Percentiles rank a stretch among this genome's conserved stretches.
phyloP scores from a whole-genome alignment of 106 monocot genomes.

The Dendrobium catenatum region DNA sequence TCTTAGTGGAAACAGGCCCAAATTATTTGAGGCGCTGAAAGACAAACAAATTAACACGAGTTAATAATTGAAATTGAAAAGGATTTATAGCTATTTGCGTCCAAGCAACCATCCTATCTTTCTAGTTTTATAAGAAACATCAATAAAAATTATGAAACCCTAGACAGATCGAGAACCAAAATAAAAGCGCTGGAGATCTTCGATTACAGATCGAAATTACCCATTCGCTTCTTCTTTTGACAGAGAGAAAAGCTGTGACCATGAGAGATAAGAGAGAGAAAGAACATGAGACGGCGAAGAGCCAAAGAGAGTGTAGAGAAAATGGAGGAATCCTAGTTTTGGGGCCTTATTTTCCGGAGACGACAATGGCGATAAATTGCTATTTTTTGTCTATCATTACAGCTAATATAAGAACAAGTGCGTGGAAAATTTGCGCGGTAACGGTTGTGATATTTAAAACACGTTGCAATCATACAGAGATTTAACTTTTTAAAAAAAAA shows the following conservation, averaged over 20 bases:
- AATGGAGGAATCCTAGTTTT: too few species aligned
- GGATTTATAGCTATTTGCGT: neutral
- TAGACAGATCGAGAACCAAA: neutral
- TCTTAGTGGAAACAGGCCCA: neutral
- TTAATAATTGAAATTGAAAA: neutral
- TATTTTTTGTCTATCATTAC: too few species aligned
- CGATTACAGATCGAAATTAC: neutral
- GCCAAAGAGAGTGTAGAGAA: too few species aligned
- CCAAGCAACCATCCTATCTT: neutral
- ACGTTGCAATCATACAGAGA: too few species aligned
- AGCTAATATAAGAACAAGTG: too few species aligned
- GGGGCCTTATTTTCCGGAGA: too few species aligned
- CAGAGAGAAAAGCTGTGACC: neutral
- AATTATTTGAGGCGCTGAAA: neutral
- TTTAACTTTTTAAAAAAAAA: too few species aligned
- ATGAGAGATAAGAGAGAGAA: neutral
- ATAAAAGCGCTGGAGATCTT: neutral
- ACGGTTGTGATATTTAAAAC: too few species aligned
- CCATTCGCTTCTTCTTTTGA: neutral
- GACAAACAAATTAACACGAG: neutral
- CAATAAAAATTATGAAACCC: neutral
- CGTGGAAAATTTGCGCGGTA: too few species aligned
- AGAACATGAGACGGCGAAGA: neutral
- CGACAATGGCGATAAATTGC: too few species aligned
- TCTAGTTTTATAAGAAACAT: neutral